Percentiles rank a stretch among this genome's conserved stretches.
Conservation (phyloP, 345 rosid species). For the Pelargonium nanum region DNA sequence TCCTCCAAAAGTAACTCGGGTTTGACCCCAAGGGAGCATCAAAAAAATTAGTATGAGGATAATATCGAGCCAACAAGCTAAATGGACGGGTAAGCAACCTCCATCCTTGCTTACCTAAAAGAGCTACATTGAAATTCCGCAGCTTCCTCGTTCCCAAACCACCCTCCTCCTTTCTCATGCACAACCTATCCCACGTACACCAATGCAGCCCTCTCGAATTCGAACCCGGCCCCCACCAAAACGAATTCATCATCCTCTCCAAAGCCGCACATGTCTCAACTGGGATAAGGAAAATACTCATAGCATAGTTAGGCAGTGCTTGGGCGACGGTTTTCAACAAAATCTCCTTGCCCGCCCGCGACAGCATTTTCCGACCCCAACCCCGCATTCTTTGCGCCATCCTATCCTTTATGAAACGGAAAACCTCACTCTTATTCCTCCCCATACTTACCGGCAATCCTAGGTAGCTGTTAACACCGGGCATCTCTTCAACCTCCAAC, state of each 20-base stretch:
- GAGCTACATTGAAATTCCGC: neutral
- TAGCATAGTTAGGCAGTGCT: no score
- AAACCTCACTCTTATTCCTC: neutral
- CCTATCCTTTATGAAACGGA: neutral
- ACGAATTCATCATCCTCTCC: no score
- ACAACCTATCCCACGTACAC: neutral
- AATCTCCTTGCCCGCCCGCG: neutral
- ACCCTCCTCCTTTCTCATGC: neutral
- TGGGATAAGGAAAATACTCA: no score
- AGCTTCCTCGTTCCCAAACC: no score
- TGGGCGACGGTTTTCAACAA: neutral
- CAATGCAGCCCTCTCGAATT: neutral
- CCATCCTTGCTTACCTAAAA: neutral
- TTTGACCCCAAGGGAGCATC: no score
- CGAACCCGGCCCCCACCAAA: no score
- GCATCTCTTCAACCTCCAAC: neutral
- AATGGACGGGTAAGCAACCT: neutral
- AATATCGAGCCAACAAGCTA: neutral
- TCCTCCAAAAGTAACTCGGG: no score
- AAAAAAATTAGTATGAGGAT: no score
- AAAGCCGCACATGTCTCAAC: no score
- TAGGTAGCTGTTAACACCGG: neutral
- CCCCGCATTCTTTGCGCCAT: neutral
- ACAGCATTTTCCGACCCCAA: neutral
- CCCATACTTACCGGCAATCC: neutral